Percentiles rank a stretch among this genome's conserved stretches.
phyloP scores from a whole-genome alignment of 1,139 yeast species.

The Kodamaea ohmeri region DNA sequence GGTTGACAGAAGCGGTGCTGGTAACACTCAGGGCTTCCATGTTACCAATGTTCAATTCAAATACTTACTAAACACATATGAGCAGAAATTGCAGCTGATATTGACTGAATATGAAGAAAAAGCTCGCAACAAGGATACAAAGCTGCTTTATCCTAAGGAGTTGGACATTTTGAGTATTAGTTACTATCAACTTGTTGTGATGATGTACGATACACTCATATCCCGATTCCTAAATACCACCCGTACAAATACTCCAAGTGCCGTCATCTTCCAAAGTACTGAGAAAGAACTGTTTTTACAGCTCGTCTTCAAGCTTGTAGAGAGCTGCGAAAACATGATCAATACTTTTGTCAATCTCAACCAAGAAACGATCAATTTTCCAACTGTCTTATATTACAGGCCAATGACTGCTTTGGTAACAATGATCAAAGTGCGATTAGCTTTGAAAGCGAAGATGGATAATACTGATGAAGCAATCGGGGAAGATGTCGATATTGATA shows the following conservation, averaged over 20 bases:
- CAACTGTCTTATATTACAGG: conserved; percentile 54
- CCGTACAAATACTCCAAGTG: background rate
- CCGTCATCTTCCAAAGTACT: conserved; percentile 3
- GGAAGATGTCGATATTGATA: conserved; percentile 25
- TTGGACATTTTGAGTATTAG: conserved; percentile 15
- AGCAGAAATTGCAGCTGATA: conserved; percentile 21
- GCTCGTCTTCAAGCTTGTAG: conserved; percentile 38
- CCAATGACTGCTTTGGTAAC: conserved; percentile 55
- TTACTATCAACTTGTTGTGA: conserved; percentile 47
- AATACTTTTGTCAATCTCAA: conserved; percentile 43
- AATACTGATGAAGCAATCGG: conserved; percentile 11
- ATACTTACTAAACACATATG: conserved; percentile 21
- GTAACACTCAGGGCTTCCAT: conserved; percentile 1
- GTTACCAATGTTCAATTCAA: conserved; percentile 7
- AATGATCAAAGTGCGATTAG: conserved; percentile 42
- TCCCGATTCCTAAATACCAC: conserved; percentile 8
- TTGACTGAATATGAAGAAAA: conserved; percentile 22
- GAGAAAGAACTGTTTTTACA: conserved; percentile 25
- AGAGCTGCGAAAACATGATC: conserved; percentile 43
- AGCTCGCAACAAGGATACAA: conserved; percentile 2
- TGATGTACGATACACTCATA: conserved; percentile 45
- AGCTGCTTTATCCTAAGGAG: conserved; percentile 24
- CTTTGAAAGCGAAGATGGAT: conserved; percentile 39
- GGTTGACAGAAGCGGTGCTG: background rate
- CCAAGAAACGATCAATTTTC: conserved; percentile 38